These are phyloP conservation scores for Teunomyces tritomae DNA, from an alignment of 805 yeast species.

Conservation along the genomic window DNA sequence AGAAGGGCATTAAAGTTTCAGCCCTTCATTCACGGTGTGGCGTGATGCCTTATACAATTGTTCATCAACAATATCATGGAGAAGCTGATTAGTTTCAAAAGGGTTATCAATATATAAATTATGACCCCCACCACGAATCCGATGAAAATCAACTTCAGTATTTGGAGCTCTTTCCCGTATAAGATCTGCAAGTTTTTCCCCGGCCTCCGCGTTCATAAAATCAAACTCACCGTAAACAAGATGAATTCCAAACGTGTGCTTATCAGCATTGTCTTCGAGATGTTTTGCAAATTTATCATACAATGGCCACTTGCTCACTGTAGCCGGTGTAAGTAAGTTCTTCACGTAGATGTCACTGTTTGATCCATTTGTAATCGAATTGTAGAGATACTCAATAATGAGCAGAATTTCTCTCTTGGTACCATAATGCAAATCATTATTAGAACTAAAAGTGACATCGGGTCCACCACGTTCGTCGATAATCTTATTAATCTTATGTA, in stretches of 20 bases:
- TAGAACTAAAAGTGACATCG: constrained; percentile 16
- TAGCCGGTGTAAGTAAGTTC: constrained; percentile 52
- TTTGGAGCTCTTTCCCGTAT: background rate
- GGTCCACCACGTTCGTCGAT: constrained; percentile 32
- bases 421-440: constrained; percentile 36
- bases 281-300: constrained; percentile 50
- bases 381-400: constrained; percentile 41
- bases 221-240: constrained; percentile 69
- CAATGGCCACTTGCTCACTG: constrained; percentile 65
- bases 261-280: constrained; percentile 16
- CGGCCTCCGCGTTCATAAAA: constrained; percentile 67
- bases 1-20: too few species aligned
- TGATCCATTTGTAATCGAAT: constrained; percentile 38
- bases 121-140: constrained; percentile 40
- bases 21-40: background rate
- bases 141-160: constrained; percentile 20
- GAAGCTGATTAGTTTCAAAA: constrained; percentile 34
- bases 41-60: background rate
- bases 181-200: constrained; percentile 29
- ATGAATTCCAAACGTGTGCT: constrained; percentile 31
- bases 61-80: constrained; percentile 9
- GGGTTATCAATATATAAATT: constrained; percentile 46
- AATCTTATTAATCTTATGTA: constrained; percentile 39
- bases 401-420: constrained; percentile 34
- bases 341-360: constrained; percentile 43